These are phyloP conservation scores for Centaurea solstitialis DNA, from an alignment of 129 eudicot genomes.

Conservation along the genomic window DNA sequence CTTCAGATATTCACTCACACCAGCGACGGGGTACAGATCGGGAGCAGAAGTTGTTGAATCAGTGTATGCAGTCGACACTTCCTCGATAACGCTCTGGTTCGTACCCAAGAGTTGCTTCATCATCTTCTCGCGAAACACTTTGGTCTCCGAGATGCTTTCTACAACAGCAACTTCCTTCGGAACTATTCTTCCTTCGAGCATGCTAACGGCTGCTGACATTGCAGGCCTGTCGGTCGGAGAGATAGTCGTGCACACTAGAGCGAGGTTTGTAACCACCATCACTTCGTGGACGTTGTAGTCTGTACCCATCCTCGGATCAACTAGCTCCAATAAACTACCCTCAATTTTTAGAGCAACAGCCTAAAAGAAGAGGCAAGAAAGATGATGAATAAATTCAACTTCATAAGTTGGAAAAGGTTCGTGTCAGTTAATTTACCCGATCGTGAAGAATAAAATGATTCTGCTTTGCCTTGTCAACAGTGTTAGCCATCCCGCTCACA, in stretches of 20 bases:
- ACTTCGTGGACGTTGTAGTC: conserved; percentile 38
- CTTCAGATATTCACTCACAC: conserved; percentile 34
- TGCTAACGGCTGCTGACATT: conserved; percentile 69
- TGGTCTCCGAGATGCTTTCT: conserved; percentile 12
- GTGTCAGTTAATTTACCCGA: conserved; percentile 50
- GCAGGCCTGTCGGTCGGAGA: conserved; percentile 45
- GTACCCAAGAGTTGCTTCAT: conserved; percentile 14
- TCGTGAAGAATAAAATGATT: conserved; percentile 54
- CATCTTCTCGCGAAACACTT: conserved; percentile 10
- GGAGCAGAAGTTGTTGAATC: conserved; percentile 35
- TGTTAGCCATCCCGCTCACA: conserved; percentile 60
- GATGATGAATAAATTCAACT: not conserved
- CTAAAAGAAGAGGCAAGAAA: conserved; percentile 24
- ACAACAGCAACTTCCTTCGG: conserved; percentile 15
- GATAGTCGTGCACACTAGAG: conserved; percentile 44
- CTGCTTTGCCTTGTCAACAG: conserved; percentile 35
- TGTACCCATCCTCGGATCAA: conserved; percentile 36
- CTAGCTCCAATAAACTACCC: conserved; percentile 43
- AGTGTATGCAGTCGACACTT: conserved; percentile 41
- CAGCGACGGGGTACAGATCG: conserved; percentile 36
- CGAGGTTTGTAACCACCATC: conserved; percentile 38
- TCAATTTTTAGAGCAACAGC: conserved; percentile 36
- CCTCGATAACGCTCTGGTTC: too few species aligned
- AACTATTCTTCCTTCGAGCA: conserved; percentile 52
- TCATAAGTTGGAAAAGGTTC: not conserved